Percentiles rank a stretch among this genome's conserved stretches.
Conservation (phyloP, 176 grass and related monocot species). For the Bothriochloa decipiens region DNA sequence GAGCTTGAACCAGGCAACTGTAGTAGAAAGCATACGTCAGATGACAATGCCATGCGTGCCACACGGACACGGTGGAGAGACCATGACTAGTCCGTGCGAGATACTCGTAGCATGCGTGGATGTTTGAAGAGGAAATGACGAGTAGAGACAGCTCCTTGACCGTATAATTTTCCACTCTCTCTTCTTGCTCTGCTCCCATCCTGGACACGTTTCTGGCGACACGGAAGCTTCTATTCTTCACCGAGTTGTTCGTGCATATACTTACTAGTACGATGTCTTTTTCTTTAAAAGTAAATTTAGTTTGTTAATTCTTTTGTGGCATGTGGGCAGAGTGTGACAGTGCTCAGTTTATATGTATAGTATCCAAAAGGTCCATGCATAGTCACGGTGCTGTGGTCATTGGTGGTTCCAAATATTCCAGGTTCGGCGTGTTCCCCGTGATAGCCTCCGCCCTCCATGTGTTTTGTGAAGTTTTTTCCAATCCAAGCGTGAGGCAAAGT, state of each 20-base stretch:
- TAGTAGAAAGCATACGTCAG: neutral
- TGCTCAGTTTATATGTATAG: neutral
- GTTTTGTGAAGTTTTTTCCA: neutral
- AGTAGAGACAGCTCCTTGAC: constrained; percentile 50
- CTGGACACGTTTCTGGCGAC: constrained; percentile 26
- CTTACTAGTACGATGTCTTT: neutral
- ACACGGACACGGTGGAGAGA: constrained; percentile 23
- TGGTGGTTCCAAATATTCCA: constrained; percentile 6
- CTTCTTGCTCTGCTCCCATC: neutral
- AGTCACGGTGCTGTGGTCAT: neutral
- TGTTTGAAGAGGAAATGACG: constrained; percentile 45
- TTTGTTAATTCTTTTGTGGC: neutral
- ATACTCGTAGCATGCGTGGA: neutral
- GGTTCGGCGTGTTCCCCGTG: neutral
- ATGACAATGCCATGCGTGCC: neutral
- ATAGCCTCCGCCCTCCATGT: neutral
- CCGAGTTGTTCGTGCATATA: neutral
- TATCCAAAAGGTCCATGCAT: constrained; percentile 4
- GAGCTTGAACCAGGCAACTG: no score
- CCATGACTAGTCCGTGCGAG: constrained; percentile 10
- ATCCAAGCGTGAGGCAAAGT: neutral
- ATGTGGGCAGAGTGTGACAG: no score
- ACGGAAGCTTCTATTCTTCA: constrained; percentile 13
- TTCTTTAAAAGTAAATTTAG: no score
- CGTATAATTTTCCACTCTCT: constrained; percentile 10